Evolutionary conservation across 2,329 filamentous ascomycete genomes (phyloP).

Genomic region (Xylaria sp.): DNA sequence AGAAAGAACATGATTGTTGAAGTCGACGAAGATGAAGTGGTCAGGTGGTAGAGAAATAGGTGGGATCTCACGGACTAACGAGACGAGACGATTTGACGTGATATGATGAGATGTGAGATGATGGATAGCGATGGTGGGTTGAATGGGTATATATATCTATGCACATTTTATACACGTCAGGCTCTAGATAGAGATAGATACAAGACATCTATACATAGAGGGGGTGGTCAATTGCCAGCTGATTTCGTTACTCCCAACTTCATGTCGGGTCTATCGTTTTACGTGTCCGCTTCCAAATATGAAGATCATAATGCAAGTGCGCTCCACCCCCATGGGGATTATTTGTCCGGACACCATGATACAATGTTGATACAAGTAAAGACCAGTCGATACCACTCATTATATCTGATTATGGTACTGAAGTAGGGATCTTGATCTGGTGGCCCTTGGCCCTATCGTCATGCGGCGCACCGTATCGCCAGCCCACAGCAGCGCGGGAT

Average conservation of each 20-base stretch:
- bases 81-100: not conserved
- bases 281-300: slow-evolving; percentile 24
- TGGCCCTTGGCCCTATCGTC: slow-evolving; percentile 72
- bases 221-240: slow-evolving; percentile 29
- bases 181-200: slow-evolving; percentile 31
- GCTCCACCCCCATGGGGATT: slow-evolving; percentile 16
- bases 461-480: slow-evolving; percentile 71
- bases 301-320: slow-evolving; percentile 20
- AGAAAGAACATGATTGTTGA: slow-evolving; percentile 48
- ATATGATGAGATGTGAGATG: slow-evolving; percentile 8
- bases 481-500: slow-evolving; percentile 64
- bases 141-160: slow-evolving; percentile 42
- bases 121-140: slow-evolving; percentile 25
- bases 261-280: not conserved
- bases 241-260: slow-evolving; percentile 13
- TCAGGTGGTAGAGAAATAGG: slow-evolving; percentile 48
- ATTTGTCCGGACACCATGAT: slow-evolving; percentile 31
- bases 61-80: slow-evolving; percentile 37
- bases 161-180: slow-evolving; percentile 33
- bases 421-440: slow-evolving; percentile 73
- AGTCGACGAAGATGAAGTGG: slow-evolving; percentile 37
- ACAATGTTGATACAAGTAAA: slow-evolving; percentile 44
- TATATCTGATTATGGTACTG: slow-evolving; percentile 59
- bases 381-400: not conserved
- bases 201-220: slow-evolving; percentile 38